phyloP scores from a whole-genome alignment of 345 rosid genomes.

The Syzygium jambos region DNA sequence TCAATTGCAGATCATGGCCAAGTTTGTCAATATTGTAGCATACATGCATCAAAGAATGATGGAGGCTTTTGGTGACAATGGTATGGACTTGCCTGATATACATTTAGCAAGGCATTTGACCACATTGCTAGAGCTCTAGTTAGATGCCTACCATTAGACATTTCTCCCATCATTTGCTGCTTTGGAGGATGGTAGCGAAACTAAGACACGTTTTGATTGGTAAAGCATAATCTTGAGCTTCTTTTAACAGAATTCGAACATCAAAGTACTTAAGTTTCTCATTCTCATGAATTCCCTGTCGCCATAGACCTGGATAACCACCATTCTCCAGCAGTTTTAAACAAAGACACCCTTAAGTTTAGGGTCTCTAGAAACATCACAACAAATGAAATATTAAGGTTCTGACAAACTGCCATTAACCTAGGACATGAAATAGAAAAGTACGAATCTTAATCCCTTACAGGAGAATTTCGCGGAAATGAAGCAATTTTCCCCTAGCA shows the following conservation, averaged over 20 bases:
- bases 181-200: background rate
- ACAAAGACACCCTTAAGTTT: background rate
- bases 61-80: constrained; percentile 67
- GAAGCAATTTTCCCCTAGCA: background rate
- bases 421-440: background rate
- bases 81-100: constrained; percentile 14
- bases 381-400: background rate
- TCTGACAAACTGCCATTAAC: background rate
- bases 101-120: background rate
- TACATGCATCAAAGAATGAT: constrained; percentile 51
- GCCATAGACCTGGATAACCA: background rate
- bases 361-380: background rate
- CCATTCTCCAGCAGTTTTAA: background rate
- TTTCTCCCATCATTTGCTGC: background rate
- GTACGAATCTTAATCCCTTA: background rate
- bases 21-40: constrained; percentile 57
- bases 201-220: background rate
- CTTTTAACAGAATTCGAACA: background rate
- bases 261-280: background rate
- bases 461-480: background rate
- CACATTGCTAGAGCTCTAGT: background rate
- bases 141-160: background rate
- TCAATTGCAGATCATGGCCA: constrained; percentile 49
- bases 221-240: background rate
- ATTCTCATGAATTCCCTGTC: background rate